Percentiles rank a stretch among this genome's conserved stretches.
phyloP scores from a whole-genome alignment of 176 grass and related monocot species.

The Oryza nivara region DNA sequence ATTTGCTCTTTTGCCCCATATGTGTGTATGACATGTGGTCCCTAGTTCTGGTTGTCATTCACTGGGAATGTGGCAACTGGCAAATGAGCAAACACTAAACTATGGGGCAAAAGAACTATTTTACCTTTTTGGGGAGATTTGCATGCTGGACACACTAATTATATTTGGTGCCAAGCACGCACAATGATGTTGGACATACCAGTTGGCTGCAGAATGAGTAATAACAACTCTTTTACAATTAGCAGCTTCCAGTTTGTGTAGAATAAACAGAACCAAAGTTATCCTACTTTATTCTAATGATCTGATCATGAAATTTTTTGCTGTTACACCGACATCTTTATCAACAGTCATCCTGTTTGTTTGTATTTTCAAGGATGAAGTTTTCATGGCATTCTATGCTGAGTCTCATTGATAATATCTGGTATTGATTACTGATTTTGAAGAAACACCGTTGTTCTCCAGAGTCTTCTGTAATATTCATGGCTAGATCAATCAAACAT shows the following conservation, averaged over 20 bases:
- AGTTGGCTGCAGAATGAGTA: not conserved
- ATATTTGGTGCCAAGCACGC: not conserved
- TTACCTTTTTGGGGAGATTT: too few species aligned
- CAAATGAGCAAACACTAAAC: too few species aligned
- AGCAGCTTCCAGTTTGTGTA: not conserved
- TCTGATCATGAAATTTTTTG: not conserved
- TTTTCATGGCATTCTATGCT: not conserved
- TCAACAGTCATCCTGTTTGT: not conserved
- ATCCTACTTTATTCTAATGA: not conserved
- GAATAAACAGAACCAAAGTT: slow-evolving; percentile 20
- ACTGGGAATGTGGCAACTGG: too few species aligned
- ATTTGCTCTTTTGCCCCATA: too few species aligned
- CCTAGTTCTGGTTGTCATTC: too few species aligned
- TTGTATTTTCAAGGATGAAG: not conserved
- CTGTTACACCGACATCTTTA: not conserved
- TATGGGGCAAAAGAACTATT: too few species aligned
- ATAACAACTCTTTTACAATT: not conserved
- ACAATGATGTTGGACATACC: not conserved
- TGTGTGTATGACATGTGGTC: too few species aligned
- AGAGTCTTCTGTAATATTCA: not conserved
- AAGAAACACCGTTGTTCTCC: not conserved
- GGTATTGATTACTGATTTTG: slow-evolving; percentile 20
- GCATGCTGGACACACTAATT: slow-evolving; percentile 7
- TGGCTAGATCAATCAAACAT: not conserved
- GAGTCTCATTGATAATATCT: not conserved